Percentiles rank a stretch among this genome's conserved stretches.
Conservation (phyloP, 257 asterid species). For the Solanum chmielewskii region DNA sequence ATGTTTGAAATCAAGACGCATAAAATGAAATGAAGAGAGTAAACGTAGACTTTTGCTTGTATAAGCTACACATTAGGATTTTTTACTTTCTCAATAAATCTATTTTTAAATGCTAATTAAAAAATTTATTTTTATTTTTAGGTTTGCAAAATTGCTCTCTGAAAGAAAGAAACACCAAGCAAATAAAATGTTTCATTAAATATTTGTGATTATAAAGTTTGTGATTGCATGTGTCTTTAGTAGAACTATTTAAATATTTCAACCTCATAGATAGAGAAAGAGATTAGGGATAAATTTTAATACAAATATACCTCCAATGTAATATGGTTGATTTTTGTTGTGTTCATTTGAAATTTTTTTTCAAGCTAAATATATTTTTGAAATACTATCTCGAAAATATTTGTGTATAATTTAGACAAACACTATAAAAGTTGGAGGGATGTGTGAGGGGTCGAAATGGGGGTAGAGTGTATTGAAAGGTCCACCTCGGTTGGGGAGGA, state of each 20-base stretch:
- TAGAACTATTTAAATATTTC: not conserved
- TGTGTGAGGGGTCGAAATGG: not conserved
- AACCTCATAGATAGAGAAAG: not conserved
- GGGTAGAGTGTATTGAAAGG: not conserved
- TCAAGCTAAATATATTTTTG: not conserved
- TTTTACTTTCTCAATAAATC: not conserved
- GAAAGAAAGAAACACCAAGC: slow-evolving; percentile 18
- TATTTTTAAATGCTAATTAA: not conserved
- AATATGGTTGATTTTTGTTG: not conserved
- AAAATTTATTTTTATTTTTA: not conserved
- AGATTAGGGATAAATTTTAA: not conserved
- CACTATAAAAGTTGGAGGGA: too few relatives aligned
- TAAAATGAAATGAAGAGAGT: too few relatives aligned
- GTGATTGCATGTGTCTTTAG: not conserved
- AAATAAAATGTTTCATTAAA: not conserved
- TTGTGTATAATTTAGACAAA: too few relatives aligned
- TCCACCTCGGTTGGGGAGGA: too few relatives aligned
- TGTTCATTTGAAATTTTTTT: not conserved
- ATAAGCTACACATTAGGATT: not conserved
- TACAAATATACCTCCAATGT: not conserved
- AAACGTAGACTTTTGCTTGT: not conserved
- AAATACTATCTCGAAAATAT: too few relatives aligned
- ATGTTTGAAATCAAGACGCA: too few relatives aligned
- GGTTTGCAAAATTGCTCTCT: slow-evolving; percentile 43
- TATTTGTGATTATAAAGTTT: not conserved